Evolutionary conservation across 2,329 filamentous ascomycete genomes (phyloP), one percentile per base, ranked within the genome.

Genomic region (Fusarium sp.): DNA sequence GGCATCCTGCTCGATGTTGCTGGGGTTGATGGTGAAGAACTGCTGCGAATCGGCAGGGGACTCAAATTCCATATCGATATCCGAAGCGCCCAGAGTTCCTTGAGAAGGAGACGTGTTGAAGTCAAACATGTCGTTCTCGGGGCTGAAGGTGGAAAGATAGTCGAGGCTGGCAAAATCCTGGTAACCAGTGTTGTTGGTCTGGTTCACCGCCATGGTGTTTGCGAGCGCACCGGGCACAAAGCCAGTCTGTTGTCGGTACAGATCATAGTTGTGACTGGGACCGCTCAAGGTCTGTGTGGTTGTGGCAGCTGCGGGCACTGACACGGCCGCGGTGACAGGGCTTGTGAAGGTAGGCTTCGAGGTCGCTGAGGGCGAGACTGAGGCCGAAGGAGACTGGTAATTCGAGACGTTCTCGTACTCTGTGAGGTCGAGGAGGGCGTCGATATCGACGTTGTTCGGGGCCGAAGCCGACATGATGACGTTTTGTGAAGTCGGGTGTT

Each of bases 221-320:
- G 93, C 91, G 73, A 97, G 87, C 62, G 95, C 95, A 71, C 95
- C 95, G 2, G 94, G 92, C 0, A 97, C 94, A 33, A 98, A 91
- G 73, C 95, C 95, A 5, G 97, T 98, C 86, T 98, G 95, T 82
- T 99, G 97, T 85, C 95, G 94, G 86, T 98, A 97, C 80, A 94
- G 91, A 79, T 95, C 94, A 87, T 98, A 98, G 84, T 97, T 94
- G 85, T 98, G 95, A 83, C 95, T 98, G 10, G 97, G 96, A 38
- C 91, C 94, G 57, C 91, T 91, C 80, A 95, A 90, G 22, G 88
- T 90, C 35, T 89, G 88, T 71, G 92, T 89, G 64, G 86, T 84
- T 9, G 88, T 83, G 20, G 90, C 82, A 67, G 92, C 82, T 38
- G 86, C 84, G n/a, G 90, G 88, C 6, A 90, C 87, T 65, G 87